Evolutionary conservation across 768 basidiomycete species (phyloP).

Genomic region (Candolleomyces eurysporus): DNA sequence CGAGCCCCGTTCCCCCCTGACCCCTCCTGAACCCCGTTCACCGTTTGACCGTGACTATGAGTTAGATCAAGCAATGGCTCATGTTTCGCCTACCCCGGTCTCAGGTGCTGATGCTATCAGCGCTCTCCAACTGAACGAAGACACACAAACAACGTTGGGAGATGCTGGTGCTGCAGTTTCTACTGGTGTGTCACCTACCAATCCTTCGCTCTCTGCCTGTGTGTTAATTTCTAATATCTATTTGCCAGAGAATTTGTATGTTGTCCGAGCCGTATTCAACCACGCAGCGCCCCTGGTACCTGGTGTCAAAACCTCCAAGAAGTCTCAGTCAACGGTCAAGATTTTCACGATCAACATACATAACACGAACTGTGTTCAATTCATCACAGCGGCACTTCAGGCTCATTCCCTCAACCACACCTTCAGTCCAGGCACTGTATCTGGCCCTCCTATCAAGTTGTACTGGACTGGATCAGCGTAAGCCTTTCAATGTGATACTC

Average conservation of each 20-base stretch:
- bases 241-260: not conserved
- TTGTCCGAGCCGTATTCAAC: not conserved
- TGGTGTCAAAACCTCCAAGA: not conserved
- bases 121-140: not conserved
- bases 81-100: not conserved
- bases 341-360: not conserved
- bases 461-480: not conserved
- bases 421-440: not conserved
- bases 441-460: not conserved
- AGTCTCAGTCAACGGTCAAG: not conserved
- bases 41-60: not conserved
- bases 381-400: not conserved
- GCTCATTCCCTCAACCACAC: not conserved
- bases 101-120: not conserved
- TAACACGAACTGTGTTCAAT: not conserved
- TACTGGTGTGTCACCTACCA: not conserved
- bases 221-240: no score
- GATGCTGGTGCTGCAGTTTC: not conserved
- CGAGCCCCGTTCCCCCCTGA: no score
- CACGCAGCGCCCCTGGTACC: not conserved
- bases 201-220: no score
- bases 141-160: not conserved
- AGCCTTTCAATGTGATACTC: not conserved
- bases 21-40: no score
- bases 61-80: not conserved